Conservation (phyloP, 2,329 filamentous ascomycete species). For the Fusarium sp. region DNA sequence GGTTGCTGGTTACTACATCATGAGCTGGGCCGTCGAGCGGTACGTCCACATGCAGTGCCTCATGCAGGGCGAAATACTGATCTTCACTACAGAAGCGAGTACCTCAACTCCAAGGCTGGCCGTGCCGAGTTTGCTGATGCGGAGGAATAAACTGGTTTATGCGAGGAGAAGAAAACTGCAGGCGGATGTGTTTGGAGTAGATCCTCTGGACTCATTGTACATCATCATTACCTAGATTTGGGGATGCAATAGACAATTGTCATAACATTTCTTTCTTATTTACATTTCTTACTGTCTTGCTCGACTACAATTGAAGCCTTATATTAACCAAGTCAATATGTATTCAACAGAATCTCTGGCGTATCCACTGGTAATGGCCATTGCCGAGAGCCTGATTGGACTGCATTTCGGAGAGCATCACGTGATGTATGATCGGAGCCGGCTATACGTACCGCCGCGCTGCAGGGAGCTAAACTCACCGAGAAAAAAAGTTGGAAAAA, state of each 20-base stretch:
- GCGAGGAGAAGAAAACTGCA: slow-evolving; percentile 21
- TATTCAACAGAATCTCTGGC: slow-evolving; percentile 4
- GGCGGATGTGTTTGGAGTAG: slow-evolving; percentile 44
- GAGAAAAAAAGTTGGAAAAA: slow-evolving; percentile 49
- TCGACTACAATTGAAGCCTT: background rate
- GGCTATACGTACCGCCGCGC: slow-evolving; percentile 47
- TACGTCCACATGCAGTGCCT: slow-evolving; percentile 57
- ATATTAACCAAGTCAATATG: slow-evolving; percentile 5
- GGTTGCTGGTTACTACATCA: slow-evolving; percentile 78
- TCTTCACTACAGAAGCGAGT: slow-evolving; percentile 70
- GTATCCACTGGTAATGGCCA: slow-evolving; percentile 38
- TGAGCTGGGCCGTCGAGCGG: slow-evolving; percentile 93
- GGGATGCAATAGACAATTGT: slow-evolving; percentile 51
- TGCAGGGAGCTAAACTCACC: slow-evolving; percentile 38
- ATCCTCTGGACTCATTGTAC: slow-evolving; percentile 51
- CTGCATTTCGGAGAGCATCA: background rate
- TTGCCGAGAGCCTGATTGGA: slow-evolving; percentile 39
- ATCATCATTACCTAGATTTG: slow-evolving; percentile 55
- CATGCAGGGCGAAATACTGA: slow-evolving; percentile 16
- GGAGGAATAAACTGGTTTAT: slow-evolving; percentile 53
- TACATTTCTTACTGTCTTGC: background rate
- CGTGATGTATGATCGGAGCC: slow-evolving; percentile 41
- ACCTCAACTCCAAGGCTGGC: slow-evolving; percentile 81
- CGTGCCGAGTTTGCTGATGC: slow-evolving; percentile 62
- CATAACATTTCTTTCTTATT: slow-evolving; percentile 39